Evolutionary conservation across 352 stramenopile genomes (phyloP).

Genomic region (Phytophthora palmivora): DNA sequence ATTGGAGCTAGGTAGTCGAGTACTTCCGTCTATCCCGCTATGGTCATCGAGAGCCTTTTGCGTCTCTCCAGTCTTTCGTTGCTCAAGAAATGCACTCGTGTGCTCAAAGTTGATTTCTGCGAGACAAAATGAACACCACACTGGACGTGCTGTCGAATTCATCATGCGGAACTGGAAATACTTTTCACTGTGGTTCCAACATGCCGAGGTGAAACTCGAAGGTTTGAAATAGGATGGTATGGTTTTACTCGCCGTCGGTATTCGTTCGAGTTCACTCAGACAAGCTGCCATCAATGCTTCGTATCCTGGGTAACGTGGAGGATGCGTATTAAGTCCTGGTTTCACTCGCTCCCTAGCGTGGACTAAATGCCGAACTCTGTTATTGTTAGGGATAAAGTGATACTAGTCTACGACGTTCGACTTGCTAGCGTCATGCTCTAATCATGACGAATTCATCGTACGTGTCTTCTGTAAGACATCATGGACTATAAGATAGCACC

Average conservation of each 20-base stretch:
- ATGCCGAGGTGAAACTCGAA: conserved; percentile 17
- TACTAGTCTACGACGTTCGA: too few species aligned
- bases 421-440: too few species aligned
- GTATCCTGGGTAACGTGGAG: conserved; percentile 18
- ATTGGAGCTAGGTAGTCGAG: conserved; percentile 22
- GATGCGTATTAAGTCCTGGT: conserved; percentile 26
- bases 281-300: conserved; percentile 27
- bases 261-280: conserved; percentile 17
- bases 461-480: too few species aligned
- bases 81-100: not conserved
- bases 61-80: not conserved
- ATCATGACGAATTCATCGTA: too few species aligned
- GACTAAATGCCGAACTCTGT: too few species aligned
- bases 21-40: conserved; percentile 28
- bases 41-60: not conserved
- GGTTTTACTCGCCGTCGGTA: not conserved
- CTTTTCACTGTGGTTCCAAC: conserved; percentile 18
- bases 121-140: conserved; percentile 1
- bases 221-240: conserved; percentile 5
- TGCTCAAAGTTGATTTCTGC: conserved; percentile 17
- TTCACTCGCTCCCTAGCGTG: too few species aligned
- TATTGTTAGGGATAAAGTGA: too few species aligned
- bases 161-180: conserved; percentile 22
- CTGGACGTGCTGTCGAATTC: conserved; percentile 1
- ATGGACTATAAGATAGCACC: too few species aligned